Base-by-base conservation (phyloP, 2,329 filamentous ascomycete genomes). In the Diaporthe longicolla region DNA sequence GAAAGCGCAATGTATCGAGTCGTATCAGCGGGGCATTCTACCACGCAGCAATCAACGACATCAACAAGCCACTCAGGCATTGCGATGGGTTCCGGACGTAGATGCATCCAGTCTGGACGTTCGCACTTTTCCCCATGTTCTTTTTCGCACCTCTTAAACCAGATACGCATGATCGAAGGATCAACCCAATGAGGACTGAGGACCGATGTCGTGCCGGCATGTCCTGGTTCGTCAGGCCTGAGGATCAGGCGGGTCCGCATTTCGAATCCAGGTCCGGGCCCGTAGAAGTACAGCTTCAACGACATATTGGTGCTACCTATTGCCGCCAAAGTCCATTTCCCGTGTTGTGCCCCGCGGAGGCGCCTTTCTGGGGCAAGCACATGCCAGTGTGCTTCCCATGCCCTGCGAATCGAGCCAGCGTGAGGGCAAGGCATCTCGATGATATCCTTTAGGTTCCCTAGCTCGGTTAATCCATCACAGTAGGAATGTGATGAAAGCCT, bases 11-110 rank as follows among this genome's bases (percentile, higher is more conserved):
- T 4, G 15, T 59, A 59, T 24, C 32, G 32, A n/a, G 32, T 11
- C 19, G 0, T 59, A 10, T 40, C 2, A 32, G 55, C 4, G 19
- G 4, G 2, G 21, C 32, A 58, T 4, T 32, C 32, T 10, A 59
- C 57, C 19, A 59, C 19, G 21, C 57, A 59, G 17, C 40, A 2
- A 7, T 59, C 6, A 21, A 24, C 4, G 2, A 59, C 35, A 59
- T 59, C 57, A 8, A 59, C 32, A 35, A 59, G 57, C 57, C 57
- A 59, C 3, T 40, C 57, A 24, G 57, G 57, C 21, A 24, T 37
- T 40, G 21, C 35, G 5, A n/a, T 59, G 4, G 35, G 2, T 4
- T 21, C 21, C 3, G 21, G 32, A 6, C 11, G 21, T 59, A n/a
- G 4, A 4, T 11, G 24, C 11, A 59, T 40, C 57, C n/a, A 9